Base-by-base conservation (phyloP, 352 stramenopile genomes). In the Pythium brassicae region DNA sequence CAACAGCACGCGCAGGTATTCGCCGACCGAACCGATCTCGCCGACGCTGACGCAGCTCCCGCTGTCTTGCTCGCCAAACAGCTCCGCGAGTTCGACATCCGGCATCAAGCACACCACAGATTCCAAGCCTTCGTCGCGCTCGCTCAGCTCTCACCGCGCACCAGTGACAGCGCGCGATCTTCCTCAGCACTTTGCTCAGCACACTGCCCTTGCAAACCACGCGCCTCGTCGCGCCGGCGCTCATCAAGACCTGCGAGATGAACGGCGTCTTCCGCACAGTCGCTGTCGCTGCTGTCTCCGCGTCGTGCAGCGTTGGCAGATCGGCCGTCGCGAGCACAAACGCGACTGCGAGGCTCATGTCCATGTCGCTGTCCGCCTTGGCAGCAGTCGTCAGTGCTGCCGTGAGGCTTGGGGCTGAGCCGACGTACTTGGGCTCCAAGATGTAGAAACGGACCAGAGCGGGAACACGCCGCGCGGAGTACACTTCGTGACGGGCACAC, bases 191-290 rank as follows among this genome's bases (percentile, higher is more conserved):
- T 57, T 88, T 84, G 52, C 80, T 94, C 23, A 99, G 65, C 43
- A 84, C 76, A 15, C 89, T 92, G 27, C 78, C 82, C 57, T 95
- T 83, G 19, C 86, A 82, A 66, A 95, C 94, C n/a, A 87, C 79
- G 5, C 86, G 86, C 48, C 82, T 92, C 25, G 86, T 92, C 19
- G 83, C 77, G 7, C 86, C 86, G 42, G 86, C 86, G 32, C 78
- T 95, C 86, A 95, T 95, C 17, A 95, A 73, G 23, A 83, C 83
- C 55, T 95, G 86, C 3, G 80, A 88, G 59, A 94, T 83, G 55
- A 95, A 94, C 3, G 86, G 92, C 52, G 89, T 53, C 62, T 87
- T 84, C 34, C 85, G 71, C 53, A 90, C 89, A 14, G 75, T 55
- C 5, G n/a, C n/a, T 1, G 63, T 62, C 15, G 72, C 69, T 12